A percentile compares a stretch with the other conserved stretches of the same genome.
Conservation (phyloP, 805 yeast species). For the Starmerella cellae region DNA sequence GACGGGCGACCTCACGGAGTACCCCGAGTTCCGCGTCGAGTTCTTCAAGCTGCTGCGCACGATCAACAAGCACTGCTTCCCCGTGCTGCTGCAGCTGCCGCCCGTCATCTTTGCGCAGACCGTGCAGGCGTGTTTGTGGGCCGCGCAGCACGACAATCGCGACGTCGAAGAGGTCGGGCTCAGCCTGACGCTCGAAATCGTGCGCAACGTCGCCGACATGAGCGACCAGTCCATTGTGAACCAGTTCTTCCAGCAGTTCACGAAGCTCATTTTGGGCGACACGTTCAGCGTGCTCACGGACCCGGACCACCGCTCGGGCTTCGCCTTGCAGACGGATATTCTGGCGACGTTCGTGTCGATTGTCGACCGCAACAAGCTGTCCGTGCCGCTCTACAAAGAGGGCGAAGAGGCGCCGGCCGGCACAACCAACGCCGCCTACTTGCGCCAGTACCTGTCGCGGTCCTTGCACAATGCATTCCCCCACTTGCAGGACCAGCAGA, state of each 20-base stretch:
- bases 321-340: constrained; percentile 72
- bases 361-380: constrained; percentile 62
- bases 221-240: constrained; percentile 52
- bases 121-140: constrained; percentile 93
- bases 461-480: constrained; percentile 85
- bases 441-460: constrained; percentile 68
- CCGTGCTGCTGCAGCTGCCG: constrained; percentile 74
- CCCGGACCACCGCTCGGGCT: constrained; percentile 95
- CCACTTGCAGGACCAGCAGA: constrained; percentile 72
- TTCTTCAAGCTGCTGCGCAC: constrained; percentile 82
- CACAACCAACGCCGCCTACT: constrained; percentile 62
- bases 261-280: constrained; percentile 79
- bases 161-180: constrained; percentile 92
- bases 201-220: constrained; percentile 69
- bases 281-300: constrained; percentile 89
- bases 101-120: constrained; percentile 84
- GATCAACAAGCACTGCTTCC: constrained; percentile 72
- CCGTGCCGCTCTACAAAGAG: constrained; percentile 64
- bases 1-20: constrained; percentile 86
- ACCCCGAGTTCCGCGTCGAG: constrained; percentile 95
- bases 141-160: constrained; percentile 91
- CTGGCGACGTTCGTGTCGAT: constrained; percentile 71
- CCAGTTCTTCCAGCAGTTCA: constrained; percentile 78
- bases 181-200: constrained; percentile 65
- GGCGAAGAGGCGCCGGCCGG: constrained; percentile 68